These are phyloP conservation scores for Glomus cerebriforme DNA, from an alignment of 192 early-diverging fungal genomes.

Conservation along the genomic window DNA sequence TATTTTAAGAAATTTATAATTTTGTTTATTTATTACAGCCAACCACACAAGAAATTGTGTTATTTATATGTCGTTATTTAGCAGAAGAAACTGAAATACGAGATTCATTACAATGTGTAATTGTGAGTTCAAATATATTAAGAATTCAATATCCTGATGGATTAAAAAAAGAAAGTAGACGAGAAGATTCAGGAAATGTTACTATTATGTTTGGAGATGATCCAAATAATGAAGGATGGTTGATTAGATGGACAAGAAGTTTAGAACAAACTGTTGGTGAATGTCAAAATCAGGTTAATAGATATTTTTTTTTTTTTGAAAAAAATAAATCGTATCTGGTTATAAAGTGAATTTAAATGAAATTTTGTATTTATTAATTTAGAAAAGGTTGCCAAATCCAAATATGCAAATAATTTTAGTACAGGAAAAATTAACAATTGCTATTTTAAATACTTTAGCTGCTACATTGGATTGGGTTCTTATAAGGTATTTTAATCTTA, in stretches of 20 bases:
- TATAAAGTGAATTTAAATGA: too few species aligned
- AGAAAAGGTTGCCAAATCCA: not conserved
- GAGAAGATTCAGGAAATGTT: conserved; percentile 33
- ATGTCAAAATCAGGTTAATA: not conserved
- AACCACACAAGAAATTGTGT: conserved; percentile 50
- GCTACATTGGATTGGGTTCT: not conserved
- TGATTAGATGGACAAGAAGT: conserved; percentile 24
- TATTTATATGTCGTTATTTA: conserved; percentile 56
- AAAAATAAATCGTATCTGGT: not conserved
- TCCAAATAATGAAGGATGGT: conserved; percentile 61
- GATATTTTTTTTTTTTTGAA: not conserved
- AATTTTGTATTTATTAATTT: not conserved
- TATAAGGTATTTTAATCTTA: not conserved
- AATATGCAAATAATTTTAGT: not conserved
- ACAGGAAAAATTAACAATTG: not conserved
- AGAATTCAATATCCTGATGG: conserved; percentile 49
- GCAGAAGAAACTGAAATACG: conserved; percentile 64
- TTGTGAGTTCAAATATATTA: conserved; percentile 48
- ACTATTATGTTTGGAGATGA: conserved; percentile 52
- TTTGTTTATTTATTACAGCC: conserved; percentile 38
- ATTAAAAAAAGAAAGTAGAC: conserved; percentile 37
- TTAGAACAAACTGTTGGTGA: not conserved
- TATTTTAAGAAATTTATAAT: not conserved
- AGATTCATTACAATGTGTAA: conserved; percentile 55
- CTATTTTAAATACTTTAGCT: conserved; percentile 1